Evolutionary conservation across 1,284 basidiomycete genomes (phyloP), one percentile per base, ranked within the genome.

Genomic region (Laetiporus sulphureus): DNA sequence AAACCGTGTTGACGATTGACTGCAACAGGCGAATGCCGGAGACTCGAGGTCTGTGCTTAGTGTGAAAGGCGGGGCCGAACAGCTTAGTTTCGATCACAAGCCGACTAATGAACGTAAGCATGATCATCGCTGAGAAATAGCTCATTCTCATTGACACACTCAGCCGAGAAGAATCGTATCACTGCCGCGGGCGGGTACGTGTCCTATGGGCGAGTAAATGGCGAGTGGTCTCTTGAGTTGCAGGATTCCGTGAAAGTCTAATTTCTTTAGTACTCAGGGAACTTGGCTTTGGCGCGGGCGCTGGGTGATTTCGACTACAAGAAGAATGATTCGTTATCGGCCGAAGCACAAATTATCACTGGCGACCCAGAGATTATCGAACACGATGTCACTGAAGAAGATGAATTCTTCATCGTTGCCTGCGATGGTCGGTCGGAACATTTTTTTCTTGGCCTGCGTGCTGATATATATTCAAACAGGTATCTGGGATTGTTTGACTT

Each of bases 281-380:
- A 99, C 61, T 79, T 99, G 43, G 95, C 96, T 0, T 69, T 99
- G 32, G 96, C 94, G 16, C 76, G 96, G 54, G 96, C 96, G 1
- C 73, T 99, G 21, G 96, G 96, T 42, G 96, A 99, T 63, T 99
- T 99, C 60, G 93, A 97, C 57, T 99, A 97, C 75, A 99, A 99
- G 75, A 93, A 95, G 66, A 95, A 94, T 60, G 75, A 77, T 40
- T 67, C 77, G 8, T 66, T 98, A 13, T 66, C 77, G 21, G 81
- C 94, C 13, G 94, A 99, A 65, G 77, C 82, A 44, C 96, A 99
- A 65, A 87, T 96, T 44, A 97, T 99, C 51, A 99, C 96, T 3
- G 81, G 91, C 40, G 81, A 98, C 62, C 96, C 96, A 19, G 96
- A 99, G 49, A 74, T 99, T 51, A 85, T 79, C 23, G 71, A 74